Conservation (phyloP, 306 rosid genomes). For the Corylus americana region DNA sequence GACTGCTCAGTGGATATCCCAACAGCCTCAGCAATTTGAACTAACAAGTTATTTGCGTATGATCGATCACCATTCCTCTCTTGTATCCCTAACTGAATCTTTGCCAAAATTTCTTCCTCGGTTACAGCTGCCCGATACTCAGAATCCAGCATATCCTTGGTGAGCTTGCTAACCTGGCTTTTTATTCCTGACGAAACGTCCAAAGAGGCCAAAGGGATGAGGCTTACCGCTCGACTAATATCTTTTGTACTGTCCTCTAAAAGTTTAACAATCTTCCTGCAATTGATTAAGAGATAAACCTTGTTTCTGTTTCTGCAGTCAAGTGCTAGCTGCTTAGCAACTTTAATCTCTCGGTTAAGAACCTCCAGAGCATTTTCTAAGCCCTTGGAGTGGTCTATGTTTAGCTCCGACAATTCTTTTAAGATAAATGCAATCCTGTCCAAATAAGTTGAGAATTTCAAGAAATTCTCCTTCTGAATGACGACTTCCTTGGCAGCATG, state of each 20-base stretch:
- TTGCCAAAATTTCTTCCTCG: slow-evolving; percentile 44
- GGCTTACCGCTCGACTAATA: slow-evolving; percentile 44
- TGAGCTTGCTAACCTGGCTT: slow-evolving; percentile 35
- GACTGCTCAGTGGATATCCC: slow-evolving; percentile 45
- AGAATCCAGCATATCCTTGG: slow-evolving; percentile 45
- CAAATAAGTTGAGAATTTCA: slow-evolving; percentile 38
- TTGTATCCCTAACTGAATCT: slow-evolving; percentile 47
- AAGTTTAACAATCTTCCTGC: slow-evolving; percentile 42
- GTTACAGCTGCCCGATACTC: slow-evolving; percentile 34
- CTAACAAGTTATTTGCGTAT: slow-evolving; percentile 35
- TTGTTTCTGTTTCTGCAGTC: slow-evolving; percentile 52
- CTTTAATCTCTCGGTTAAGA: slow-evolving; percentile 45
- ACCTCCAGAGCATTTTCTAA: slow-evolving; percentile 34
- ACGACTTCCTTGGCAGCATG: slow-evolving; percentile 44
- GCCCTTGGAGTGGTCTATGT: slow-evolving; percentile 30
- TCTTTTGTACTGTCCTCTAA: slow-evolving; percentile 42
- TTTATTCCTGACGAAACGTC: slow-evolving; percentile 36
- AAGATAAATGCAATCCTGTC: slow-evolving; percentile 39
- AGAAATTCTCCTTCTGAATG: slow-evolving; percentile 51
- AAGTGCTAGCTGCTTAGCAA: slow-evolving; percentile 42
- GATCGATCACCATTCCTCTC: slow-evolving; percentile 34
- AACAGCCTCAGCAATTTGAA: slow-evolving; percentile 41
- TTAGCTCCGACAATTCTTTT: slow-evolving; percentile 35
- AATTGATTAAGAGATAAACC: slow-evolving; percentile 50
- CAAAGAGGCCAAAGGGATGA: slow-evolving; percentile 42